Evolutionary conservation across 768 basidiomycete species (phyloP).

Genomic region (Suillus clintonianus): DNA sequence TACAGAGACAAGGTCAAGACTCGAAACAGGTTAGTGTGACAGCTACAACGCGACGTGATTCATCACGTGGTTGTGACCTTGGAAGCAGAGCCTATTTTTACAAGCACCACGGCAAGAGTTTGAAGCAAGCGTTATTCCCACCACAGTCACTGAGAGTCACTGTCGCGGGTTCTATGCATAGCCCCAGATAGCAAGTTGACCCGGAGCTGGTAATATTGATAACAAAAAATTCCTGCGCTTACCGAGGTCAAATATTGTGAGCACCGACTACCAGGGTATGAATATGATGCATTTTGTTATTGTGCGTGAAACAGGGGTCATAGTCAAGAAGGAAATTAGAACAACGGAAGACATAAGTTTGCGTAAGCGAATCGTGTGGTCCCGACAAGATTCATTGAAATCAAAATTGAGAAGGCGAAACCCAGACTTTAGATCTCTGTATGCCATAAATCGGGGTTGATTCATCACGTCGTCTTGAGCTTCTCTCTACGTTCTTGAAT

Average conservation of each 20-base stretch:
- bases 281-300: no score
- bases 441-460: background rate
- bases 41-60: background rate
- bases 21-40: background rate
- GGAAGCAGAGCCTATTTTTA: no score
- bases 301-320: no score
- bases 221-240: no score
- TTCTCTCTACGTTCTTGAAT: conserved; percentile 50
- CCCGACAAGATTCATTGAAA: background rate
- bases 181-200: no score
- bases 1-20: background rate
- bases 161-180: no score
- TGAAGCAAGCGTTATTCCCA: no score
- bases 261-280: no score
- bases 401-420: background rate
- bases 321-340: background rate
- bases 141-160: no score
- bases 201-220: no score
- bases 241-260: no score
- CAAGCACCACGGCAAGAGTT: no score
- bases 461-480: conserved; percentile 11
- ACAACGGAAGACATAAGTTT: background rate
- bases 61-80: background rate
- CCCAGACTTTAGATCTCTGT: background rate
- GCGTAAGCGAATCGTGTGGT: background rate